Base-by-base conservation (phyloP, 305 asterid genomes). In the Plantago coronopus region DNA sequence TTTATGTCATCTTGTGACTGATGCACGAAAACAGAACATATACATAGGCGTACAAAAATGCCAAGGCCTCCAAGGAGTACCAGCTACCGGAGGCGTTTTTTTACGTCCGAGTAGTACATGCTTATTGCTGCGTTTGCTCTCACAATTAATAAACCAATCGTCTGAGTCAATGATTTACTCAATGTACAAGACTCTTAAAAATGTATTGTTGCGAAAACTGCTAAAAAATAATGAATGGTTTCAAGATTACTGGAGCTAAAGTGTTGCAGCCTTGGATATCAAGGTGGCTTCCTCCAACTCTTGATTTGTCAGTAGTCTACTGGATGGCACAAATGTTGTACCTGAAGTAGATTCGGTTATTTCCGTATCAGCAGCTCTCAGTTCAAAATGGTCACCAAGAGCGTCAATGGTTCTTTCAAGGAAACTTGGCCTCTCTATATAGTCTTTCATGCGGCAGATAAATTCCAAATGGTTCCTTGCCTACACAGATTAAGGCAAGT, bases 371-470 rank as follows among this genome's bases (percentile, higher is more conserved):
- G 25, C 2, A 51, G 79, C 47, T 62, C 50, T 73, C 54, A 81
- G 64, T 13, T 3, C 25, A 48, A 91, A 91, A 54, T 82, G 81
- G 65, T 60, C 72, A 48, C 79, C 80, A 29, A 79, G 73, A 63
- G 85, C 83, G 55, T 69, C 62, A 8, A 84, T 71, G 38, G 90
- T 83, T 72, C 79, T 66, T 34, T 71, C 62, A 3, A 88, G 78
- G 76, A 91, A 91, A 64, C 53, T 63, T 27, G 75, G 63, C 68
- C 85, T 79, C 2, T 85, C 68, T 17, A 84, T 68, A 61, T 86
- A 77, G 50, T 88, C 95, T 78, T 91, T 91, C 95, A 88, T 59
- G 62, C 93, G 81, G 77, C 98, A 86, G 51, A 91, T 78, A 27
- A 91, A 91, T 42, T 91, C 95, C 59, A 76, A 67, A 74, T 91